Evolutionary conservation across 306 rosid genomes (phyloP), one percentile per base, ranked within the genome.

Genomic region (Hylodesmum podocarpum): DNA sequence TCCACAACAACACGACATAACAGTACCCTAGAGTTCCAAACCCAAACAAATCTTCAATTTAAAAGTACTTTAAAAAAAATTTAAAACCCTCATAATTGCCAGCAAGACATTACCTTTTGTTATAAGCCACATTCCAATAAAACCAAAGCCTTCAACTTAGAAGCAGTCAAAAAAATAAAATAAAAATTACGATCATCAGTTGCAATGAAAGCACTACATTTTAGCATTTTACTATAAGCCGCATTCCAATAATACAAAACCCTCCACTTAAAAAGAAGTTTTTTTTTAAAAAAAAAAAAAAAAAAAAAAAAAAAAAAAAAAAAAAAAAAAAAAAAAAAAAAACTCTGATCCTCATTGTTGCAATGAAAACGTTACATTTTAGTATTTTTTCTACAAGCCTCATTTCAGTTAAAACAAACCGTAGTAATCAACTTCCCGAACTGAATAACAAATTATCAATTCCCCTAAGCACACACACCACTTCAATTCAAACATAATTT

Each of bases 61-160:
- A 13, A 54, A 40, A 14, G 11, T 18, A 62, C 49, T n/a, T 16
- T 5, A 36, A 63, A 64, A 37, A 12, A 6, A 53, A n/a, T n/a
- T n/a, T n/a, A n/a, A 63, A 63, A 9, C 70, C 14, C 8, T 55
- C 69, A 72, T 59, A 39, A 57, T 76, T 73, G 44, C 76, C 33
- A 34, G 14, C 28, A 62, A 43, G 5, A 11, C 68, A 46, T 39
- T 53, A 75, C 69, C 40, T 33, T 47, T 33, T 18, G 49, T 69
- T 6, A 66, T 25, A 41, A 66, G 58, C 74, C 51, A 33, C 31
- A 21, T 47, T 57, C 36, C 57, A 53, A 73, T 8, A 0, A 44
- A 81, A 28, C 62, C 53, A 51, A 41, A n/a, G n/a, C n/a, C n/a
- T n/a, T n/a, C n/a, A n/a, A n/a, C n/a, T n/a, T n/a, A n/a, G n/a